phyloP scores from a whole-genome alignment of 306 rosid species.

The Mimosa bimucronata region DNA sequence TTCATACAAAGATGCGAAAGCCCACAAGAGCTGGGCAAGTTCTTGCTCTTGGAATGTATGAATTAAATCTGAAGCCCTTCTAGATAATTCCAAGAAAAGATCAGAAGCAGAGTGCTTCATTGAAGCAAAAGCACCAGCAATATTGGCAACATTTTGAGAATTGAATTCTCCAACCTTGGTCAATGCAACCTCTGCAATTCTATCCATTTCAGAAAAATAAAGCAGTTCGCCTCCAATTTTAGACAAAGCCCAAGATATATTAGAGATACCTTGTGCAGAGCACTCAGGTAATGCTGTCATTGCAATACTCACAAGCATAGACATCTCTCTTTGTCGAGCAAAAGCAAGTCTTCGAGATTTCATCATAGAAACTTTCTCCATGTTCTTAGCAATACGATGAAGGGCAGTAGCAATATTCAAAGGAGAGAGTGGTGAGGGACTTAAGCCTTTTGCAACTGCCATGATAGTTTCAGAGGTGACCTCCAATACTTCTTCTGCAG shows the following conservation, averaged over 20 bases:
- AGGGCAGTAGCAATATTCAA: constrained; percentile 74
- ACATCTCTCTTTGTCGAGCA: constrained; percentile 91
- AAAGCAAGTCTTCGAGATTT: constrained; percentile 76
- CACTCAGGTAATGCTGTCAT: constrained; percentile 85
- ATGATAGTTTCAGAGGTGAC: constrained; percentile 67
- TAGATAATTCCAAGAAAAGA: constrained; percentile 70
- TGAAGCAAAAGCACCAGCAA: constrained; percentile 91
- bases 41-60: constrained; percentile 89
- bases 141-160: constrained; percentile 89
- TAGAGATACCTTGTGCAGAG: constrained; percentile 90
- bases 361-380: constrained; percentile 81
- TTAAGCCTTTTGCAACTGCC: constrained; percentile 82
- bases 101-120: constrained; percentile 89
- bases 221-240: constrained; percentile 91
- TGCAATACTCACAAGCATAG: constrained; percentile 84
- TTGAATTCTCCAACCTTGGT: constrained; percentile 76
- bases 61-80: constrained; percentile 67
- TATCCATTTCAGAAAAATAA: constrained; percentile 91
- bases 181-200: constrained; percentile 85
- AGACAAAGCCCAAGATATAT: constrained; percentile 89
- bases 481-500: constrained; percentile 83
- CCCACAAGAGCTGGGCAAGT: constrained; percentile 93
- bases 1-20: constrained; percentile 82
- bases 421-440: constrained; percentile 92
- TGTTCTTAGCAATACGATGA: constrained; percentile 92